Evolutionary conservation across 768 basidiomycete species (phyloP).

Genomic region (Mycena crocata): DNA sequence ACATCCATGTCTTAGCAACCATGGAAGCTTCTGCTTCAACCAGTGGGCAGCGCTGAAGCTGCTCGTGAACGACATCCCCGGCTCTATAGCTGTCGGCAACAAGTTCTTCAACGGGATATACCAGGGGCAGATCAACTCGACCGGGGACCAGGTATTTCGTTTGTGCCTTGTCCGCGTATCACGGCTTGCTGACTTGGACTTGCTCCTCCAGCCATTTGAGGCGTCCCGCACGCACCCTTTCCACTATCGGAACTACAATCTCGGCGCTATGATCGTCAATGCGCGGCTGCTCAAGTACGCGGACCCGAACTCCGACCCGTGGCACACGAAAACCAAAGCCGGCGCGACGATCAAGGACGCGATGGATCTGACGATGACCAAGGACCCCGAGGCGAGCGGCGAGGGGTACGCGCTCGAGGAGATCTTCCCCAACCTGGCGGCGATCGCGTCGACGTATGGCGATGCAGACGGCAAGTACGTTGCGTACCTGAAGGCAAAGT

Average conservation of each 20-base stretch:
- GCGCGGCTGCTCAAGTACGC: conserved; percentile 64
- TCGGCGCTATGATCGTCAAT: conserved; percentile 74
- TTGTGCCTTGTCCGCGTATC: background rate
- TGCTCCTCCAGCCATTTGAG: conserved; percentile 71
- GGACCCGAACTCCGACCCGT: conserved; percentile 56
- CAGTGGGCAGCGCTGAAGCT: conserved; percentile 70
- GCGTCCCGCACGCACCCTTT: conserved; percentile 71
- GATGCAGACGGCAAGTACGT: conserved; percentile 70
- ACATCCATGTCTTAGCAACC: conserved; percentile 59
- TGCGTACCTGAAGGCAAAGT: conserved; percentile 53
- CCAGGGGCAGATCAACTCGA: conserved; percentile 62
- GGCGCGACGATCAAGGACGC: conserved; percentile 70
- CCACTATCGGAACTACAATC: conserved; percentile 76
- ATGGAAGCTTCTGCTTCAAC: conserved; percentile 72
- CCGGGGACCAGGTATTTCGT: conserved; percentile 65
- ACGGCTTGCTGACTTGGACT: background rate
- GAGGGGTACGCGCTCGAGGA: conserved; percentile 57
- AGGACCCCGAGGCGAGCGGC: conserved; percentile 45
- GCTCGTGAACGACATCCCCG: conserved; percentile 60
- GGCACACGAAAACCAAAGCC: conserved; percentile 60
- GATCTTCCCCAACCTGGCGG: conserved; percentile 67
- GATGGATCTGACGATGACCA: conserved; percentile 66
- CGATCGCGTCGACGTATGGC: conserved; percentile 68
- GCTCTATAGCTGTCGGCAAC: conserved; percentile 60
- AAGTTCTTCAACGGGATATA: conserved; percentile 66